A percentile compares a stretch with the other conserved stretches of the same genome.
phyloP scores from a whole-genome alignment of 257 asterid species.

The Solanum pennellii region DNA sequence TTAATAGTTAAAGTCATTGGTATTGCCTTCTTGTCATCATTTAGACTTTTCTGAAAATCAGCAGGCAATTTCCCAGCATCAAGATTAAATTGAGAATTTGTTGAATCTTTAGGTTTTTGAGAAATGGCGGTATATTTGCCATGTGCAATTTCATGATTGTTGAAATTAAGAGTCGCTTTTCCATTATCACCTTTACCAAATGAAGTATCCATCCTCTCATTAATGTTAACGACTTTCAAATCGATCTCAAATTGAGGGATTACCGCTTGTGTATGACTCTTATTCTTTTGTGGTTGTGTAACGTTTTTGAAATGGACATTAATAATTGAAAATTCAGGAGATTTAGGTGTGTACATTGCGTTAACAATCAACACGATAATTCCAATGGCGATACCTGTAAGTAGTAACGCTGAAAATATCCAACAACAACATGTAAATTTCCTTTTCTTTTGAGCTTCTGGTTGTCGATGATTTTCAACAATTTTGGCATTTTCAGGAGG shows the following conservation, averaged over 20 bases:
- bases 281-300: neutral
- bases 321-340: constrained; percentile 31
- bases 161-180: constrained; percentile 12
- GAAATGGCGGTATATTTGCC: constrained; percentile 16
- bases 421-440: constrained; percentile 4
- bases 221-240: constrained; percentile 19
- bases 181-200: constrained; percentile 17
- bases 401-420: neutral
- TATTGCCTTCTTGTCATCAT: constrained; percentile 11
- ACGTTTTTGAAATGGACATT: constrained; percentile 11
- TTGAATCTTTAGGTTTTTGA: neutral
- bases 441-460: neutral
- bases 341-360: constrained; percentile 24
- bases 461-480: constrained; percentile 22
- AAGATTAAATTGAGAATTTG: constrained; percentile 5
- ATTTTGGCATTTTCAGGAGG: constrained; percentile 69
- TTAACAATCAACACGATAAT: constrained; percentile 1
- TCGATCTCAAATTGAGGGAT: constrained; percentile 15
- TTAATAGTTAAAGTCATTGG: constrained; percentile 15
- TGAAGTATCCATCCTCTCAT: constrained; percentile 16
- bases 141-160: constrained; percentile 21
- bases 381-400: neutral
- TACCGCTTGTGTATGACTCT: neutral
- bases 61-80: constrained; percentile 9
- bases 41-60: constrained; percentile 6